phyloP scores from a whole-genome alignment of 1,284 basidiomycete species.

The Porogramme epimiltina region DNA sequence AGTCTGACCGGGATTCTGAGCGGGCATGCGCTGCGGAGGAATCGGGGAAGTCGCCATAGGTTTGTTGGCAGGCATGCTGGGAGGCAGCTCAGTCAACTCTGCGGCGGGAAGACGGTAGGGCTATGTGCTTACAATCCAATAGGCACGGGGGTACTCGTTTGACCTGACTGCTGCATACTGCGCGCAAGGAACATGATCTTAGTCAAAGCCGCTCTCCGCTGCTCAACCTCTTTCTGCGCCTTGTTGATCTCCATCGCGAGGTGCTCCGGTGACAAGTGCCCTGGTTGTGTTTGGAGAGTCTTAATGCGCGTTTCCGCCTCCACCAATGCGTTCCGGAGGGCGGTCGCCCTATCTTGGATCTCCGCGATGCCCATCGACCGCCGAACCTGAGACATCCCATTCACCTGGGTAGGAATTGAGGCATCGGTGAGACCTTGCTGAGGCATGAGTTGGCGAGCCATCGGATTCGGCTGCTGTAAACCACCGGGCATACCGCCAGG shows the following conservation, averaged over 20 bases:
- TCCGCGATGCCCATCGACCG: slow-evolving; percentile 4
- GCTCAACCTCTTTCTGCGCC: slow-evolving; percentile 14
- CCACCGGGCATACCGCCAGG: slow-evolving; percentile 5
- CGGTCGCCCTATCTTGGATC: slow-evolving; percentile 9
- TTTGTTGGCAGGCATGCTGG: too few relatives aligned
- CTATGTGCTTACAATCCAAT: too few relatives aligned
- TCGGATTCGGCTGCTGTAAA: slow-evolving; percentile 8
- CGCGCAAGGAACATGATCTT: slow-evolving; percentile 5
- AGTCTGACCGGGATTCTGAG: slow-evolving; percentile 15
- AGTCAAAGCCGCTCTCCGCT: not conserved
- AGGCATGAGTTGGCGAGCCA: slow-evolving; percentile 8
- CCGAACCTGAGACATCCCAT: not conserved
- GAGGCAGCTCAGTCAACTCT: too few relatives aligned
- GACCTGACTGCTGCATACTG: not conserved
- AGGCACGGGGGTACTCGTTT: too few relatives aligned
- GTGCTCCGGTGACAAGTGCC: not conserved
- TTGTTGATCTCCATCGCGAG: slow-evolving; percentile 10
- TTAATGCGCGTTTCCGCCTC: slow-evolving; percentile 11
- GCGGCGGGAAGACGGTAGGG: too few relatives aligned
- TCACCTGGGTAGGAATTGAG: slow-evolving; percentile 7
- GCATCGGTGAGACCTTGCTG: slow-evolving; percentile 11
- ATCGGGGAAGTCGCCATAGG: slow-evolving; percentile 12
- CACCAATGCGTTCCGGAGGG: slow-evolving; percentile 2
- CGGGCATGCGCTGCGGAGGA: slow-evolving; percentile 12
- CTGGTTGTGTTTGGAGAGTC: slow-evolving; percentile 6